phyloP scores from a whole-genome alignment of 2,329 filamentous ascomycete species.

The Cercospora sojina region DNA sequence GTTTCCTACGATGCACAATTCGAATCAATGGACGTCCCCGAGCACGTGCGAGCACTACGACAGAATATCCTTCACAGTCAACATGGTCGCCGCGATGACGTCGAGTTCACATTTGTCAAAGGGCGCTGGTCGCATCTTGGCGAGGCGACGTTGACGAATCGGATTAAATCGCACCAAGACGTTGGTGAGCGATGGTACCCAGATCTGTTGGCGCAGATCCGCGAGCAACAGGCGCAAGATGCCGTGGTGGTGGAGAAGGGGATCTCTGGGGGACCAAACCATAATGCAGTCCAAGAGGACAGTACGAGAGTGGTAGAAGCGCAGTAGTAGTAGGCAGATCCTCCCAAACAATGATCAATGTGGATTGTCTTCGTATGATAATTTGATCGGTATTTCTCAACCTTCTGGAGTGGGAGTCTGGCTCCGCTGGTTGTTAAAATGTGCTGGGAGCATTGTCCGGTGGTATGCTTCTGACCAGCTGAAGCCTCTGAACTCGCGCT shows the following conservation, averaged over 20 bases:
- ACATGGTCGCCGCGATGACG: slow-evolving; percentile 63
- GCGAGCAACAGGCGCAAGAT: slow-evolving; percentile 40
- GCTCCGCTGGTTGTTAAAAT: background rate
- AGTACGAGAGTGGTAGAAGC: background rate
- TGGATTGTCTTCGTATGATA: background rate
- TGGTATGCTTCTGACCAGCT: background rate
- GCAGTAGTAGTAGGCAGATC: background rate
- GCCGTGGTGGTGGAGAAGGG: background rate
- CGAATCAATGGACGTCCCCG: slow-evolving; percentile 70
- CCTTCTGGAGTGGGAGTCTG: background rate
- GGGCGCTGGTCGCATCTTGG: slow-evolving; percentile 66
- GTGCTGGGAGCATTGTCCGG: background rate
- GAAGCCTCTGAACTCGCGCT: background rate
- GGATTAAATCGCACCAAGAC: slow-evolving; percentile 83
- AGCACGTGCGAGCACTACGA: slow-evolving; percentile 62
- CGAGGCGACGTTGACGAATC: slow-evolving; percentile 79
- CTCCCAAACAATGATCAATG: background rate
- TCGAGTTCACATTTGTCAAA: slow-evolving; percentile 81
- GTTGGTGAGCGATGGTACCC: slow-evolving; percentile 74
- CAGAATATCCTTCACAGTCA: slow-evolving; percentile 57
- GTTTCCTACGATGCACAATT: slow-evolving; percentile 77
- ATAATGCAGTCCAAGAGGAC: background rate
- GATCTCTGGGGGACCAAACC: background rate
- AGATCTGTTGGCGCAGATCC: slow-evolving; percentile 45
- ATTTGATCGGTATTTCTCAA: background rate